Conservation (phyloP, 2,329 filamentous ascomycete species). For the Alternaria brassicae region DNA sequence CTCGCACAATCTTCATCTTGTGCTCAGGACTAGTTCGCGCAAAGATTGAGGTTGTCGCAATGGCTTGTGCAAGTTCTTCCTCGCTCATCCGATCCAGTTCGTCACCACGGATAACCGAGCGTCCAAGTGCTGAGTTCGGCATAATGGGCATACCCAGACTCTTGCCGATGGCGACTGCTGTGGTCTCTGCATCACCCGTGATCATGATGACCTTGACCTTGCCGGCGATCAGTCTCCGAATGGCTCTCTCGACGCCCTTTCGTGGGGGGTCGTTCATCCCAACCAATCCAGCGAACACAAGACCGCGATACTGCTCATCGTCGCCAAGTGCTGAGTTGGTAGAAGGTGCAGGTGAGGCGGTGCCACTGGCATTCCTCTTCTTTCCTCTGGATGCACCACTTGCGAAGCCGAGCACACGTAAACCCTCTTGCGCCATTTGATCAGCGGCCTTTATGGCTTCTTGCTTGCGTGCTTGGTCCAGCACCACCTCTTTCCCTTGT, state of each 20-base stretch:
- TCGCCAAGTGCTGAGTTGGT: slow-evolving; percentile 51
- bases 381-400: slow-evolving; percentile 69
- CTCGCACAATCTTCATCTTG: slow-evolving; percentile 95
- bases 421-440: slow-evolving; percentile 83
- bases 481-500: slow-evolving; percentile 83
- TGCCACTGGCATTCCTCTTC: slow-evolving; percentile 41
- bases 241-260: slow-evolving; percentile 87
- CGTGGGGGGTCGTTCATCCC: slow-evolving; percentile 98
- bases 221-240: slow-evolving; percentile 87
- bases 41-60: slow-evolving; percentile 90
- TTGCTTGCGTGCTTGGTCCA: slow-evolving; percentile 77
- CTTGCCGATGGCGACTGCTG: slow-evolving; percentile 89
- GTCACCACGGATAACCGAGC: slow-evolving; percentile 81
- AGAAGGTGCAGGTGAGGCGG: slow-evolving; percentile 37
- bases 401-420: slow-evolving; percentile 91
- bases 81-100: slow-evolving; percentile 94
- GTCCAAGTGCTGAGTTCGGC: slow-evolving; percentile 65
- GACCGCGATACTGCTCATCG: slow-evolving; percentile 79
- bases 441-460: slow-evolving; percentile 82
- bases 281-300: slow-evolving; percentile 90
- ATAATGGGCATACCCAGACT: slow-evolving; percentile 92
- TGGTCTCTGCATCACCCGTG: slow-evolving; percentile 94
- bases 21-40: slow-evolving; percentile 96
- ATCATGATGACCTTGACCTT: slow-evolving; percentile 99
- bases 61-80: slow-evolving; percentile 80